Percentiles rank a stretch among this genome's conserved stretches.
phyloP scores from a whole-genome alignment of 2,329 filamentous ascomycete species.

The Sclerotinia spermophila region DNA sequence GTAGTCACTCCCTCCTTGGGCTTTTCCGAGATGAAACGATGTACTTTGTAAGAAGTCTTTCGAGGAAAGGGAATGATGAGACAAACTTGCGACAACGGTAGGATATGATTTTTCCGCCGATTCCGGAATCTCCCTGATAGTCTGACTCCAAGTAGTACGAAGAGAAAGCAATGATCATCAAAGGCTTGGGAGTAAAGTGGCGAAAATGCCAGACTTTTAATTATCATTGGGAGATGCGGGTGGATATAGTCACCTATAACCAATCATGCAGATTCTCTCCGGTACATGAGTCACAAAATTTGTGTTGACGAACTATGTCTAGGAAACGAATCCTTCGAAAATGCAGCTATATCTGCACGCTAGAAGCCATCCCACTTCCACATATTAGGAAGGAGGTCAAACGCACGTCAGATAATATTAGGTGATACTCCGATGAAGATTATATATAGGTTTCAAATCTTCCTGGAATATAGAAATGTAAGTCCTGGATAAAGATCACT shows the following conservation, averaged over 20 bases:
- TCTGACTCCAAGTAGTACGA: too few relatives aligned
- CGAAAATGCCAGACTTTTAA: background rate
- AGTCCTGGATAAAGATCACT: background rate
- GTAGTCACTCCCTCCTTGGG: background rate
- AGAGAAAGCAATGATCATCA: background rate
- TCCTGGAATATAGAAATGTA: background rate
- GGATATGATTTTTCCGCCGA: too few relatives aligned
- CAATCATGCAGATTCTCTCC: too few relatives aligned
- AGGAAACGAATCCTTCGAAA: background rate
- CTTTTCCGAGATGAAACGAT: too few relatives aligned
- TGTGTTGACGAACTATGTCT: background rate
- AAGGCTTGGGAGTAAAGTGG: background rate
- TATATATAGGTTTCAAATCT: background rate
- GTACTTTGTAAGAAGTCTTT: background rate
- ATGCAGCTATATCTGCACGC: background rate
- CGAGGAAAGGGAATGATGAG: background rate
- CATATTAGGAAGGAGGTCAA: constrained; percentile 10
- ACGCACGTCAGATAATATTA: background rate
- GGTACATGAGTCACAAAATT: background rate
- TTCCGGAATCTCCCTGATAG: background rate
- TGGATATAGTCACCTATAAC: background rate
- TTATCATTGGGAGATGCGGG: background rate
- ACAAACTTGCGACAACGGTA: too few relatives aligned
- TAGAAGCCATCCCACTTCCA: background rate
- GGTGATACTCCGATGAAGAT: too few relatives aligned